These are phyloP conservation scores for Sonneratia alba DNA, from an alignment of 345 rosid species.

Conservation along the genomic window DNA sequence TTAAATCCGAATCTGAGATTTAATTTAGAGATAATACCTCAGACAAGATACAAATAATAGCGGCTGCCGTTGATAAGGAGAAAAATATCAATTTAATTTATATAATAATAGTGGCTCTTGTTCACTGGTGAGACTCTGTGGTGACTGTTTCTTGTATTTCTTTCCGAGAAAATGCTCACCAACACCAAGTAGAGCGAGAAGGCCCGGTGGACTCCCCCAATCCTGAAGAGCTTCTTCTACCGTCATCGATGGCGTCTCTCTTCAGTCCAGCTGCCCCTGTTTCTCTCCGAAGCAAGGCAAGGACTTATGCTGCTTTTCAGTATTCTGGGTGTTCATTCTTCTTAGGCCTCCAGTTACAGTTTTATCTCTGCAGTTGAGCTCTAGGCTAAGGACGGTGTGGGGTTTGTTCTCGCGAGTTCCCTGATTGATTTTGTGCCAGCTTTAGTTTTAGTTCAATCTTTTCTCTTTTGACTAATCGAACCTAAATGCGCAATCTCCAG, in stretches of 20 bases:
- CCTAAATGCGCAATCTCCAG: background rate
- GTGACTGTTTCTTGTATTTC: background rate
- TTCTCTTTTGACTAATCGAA: background rate
- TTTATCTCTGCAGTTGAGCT: background rate
- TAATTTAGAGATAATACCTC: too few relatives aligned
- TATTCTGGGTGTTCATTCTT: background rate
- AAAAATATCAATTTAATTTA: too few relatives aligned
- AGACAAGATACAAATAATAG: too few relatives aligned
- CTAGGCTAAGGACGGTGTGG: too few relatives aligned
- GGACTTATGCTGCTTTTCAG: background rate
- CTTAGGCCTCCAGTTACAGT: background rate
- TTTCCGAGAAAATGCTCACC: background rate
- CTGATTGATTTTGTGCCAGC: background rate
- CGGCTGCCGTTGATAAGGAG: too few relatives aligned
- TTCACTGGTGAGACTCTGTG: background rate
- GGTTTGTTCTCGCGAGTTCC: background rate
- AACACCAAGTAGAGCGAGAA: background rate
- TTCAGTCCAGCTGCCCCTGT: slow-evolving; percentile 33
- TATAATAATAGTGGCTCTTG: background rate
- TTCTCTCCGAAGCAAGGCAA: slow-evolving; percentile 44
- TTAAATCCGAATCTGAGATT: too few relatives aligned
- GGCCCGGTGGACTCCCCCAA: too few relatives aligned
- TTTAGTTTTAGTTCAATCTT: background rate
- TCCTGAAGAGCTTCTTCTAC: background rate
- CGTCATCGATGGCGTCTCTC: slow-evolving; percentile 58